phyloP scores from a whole-genome alignment of 192 early-diverging fungal genomes.

The Tieghemiomyces parasiticus region DNA sequence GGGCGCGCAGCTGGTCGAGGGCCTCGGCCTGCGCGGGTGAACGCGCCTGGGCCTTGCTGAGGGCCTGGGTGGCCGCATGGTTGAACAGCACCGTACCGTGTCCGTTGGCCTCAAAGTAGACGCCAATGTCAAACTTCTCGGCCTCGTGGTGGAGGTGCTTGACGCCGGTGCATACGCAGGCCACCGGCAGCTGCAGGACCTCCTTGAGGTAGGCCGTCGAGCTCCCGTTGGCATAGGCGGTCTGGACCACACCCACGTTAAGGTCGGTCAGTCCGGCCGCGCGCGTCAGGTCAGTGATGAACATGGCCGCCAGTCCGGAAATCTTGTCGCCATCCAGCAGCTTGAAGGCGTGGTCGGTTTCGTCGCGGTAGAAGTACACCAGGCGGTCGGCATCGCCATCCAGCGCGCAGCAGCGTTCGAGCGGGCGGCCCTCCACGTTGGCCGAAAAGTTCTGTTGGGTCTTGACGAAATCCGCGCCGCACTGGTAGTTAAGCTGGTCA shows the following conservation, averaged over 20 bases:
- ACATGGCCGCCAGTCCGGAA: conserved; percentile 82
- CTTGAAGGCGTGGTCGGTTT: conserved; percentile 58
- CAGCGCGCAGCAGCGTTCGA: conserved; percentile 73
- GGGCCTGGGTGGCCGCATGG: conserved; percentile 47
- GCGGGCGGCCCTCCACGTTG: conserved; percentile 42
- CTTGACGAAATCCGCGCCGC: conserved; percentile 98
- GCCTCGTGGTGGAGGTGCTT: conserved; percentile 99
- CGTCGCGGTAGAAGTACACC: conserved; percentile 84
- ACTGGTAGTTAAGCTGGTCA: conserved; percentile 76
- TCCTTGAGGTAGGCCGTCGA: conserved; percentile 87
- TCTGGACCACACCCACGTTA: conserved; percentile 93
- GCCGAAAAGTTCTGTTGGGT: conserved; percentile 63
- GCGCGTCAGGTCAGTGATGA: conserved; percentile 80
- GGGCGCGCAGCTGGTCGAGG: conserved; percentile 56
- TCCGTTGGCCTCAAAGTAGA: conserved; percentile 99
- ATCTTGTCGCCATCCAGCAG: conserved; percentile 99
- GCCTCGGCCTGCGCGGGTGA: conserved; percentile 67
- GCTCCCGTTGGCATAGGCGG: conserved; percentile 97
- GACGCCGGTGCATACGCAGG: conserved; percentile 93
- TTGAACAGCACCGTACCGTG: conserved; percentile 98
- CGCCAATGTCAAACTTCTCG: conserved; percentile 91
- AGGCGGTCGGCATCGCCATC: conserved; percentile 99
- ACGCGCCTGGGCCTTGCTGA: conserved; percentile 18
- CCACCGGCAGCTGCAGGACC: conserved; percentile 81
- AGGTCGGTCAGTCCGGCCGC: conserved; percentile 63